Conservation (phyloP, 1,284 basidiomycete species). For the Fomitopsis schrenkii region DNA sequence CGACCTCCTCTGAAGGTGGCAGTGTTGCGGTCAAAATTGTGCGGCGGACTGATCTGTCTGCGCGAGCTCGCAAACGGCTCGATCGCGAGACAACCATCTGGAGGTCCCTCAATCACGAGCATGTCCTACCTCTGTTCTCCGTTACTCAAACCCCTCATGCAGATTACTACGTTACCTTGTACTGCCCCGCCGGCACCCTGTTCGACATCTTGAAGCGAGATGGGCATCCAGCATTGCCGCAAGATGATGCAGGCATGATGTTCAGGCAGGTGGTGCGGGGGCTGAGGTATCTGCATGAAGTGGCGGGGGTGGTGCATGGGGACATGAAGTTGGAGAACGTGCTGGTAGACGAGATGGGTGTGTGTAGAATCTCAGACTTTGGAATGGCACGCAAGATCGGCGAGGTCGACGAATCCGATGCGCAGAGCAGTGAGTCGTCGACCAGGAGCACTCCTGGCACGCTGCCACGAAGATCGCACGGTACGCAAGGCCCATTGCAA, state of each 20-base stretch:
- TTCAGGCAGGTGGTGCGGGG: constrained; percentile 89
- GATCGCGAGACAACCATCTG: constrained; percentile 80
- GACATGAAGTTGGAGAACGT: constrained; percentile 98
- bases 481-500: constrained; percentile 21
- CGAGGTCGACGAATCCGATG: constrained; percentile 16
- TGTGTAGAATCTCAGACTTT: constrained; percentile 82
- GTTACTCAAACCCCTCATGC: constrained; percentile 60
- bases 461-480: constrained; percentile 15
- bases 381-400: constrained; percentile 71
- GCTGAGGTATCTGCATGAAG: constrained; percentile 82
- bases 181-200: constrained; percentile 81
- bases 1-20: constrained; percentile 61
- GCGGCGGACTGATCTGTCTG: constrained; percentile 45
- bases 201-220: constrained; percentile 80
- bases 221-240: constrained; percentile 57
- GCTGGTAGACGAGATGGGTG: constrained; percentile 81
- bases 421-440: background rate
- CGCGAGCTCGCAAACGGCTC: constrained; percentile 51
- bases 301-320: constrained; percentile 77
- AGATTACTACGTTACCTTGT: constrained; percentile 83
- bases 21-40: constrained; percentile 84
- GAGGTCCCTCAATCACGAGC: constrained; percentile 70
- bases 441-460: constrained; percentile 8
- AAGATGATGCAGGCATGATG: constrained; percentile 82
- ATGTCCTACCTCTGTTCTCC: constrained; percentile 81